phyloP scores from a whole-genome alignment of 2,329 filamentous ascomycete species.

The Alternaria atra region DNA sequence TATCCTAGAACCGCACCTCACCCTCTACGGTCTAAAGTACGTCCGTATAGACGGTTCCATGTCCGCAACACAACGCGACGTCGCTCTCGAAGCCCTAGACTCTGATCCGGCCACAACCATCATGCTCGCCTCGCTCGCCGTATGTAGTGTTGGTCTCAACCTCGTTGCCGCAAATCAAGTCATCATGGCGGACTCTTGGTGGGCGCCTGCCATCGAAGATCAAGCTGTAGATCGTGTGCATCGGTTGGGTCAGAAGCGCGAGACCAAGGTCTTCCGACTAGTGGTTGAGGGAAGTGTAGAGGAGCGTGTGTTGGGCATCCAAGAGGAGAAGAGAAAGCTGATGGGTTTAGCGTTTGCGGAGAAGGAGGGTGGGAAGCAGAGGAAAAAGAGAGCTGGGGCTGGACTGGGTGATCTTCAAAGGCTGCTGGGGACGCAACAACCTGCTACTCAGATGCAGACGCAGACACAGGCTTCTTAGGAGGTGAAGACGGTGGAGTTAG shows the following conservation, averaged over 20 bases:
- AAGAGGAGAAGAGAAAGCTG: slow-evolving; percentile 79
- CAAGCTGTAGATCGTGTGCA: slow-evolving; percentile 91
- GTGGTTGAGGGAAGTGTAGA: slow-evolving; percentile 84
- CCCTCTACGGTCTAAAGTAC: slow-evolving; percentile 67
- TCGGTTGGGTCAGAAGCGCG: slow-evolving; percentile 80
- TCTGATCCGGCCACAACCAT: slow-evolving; percentile 73
- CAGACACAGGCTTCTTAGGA: background rate
- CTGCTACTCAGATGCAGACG: slow-evolving; percentile 6
- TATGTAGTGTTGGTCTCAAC: slow-evolving; percentile 87
- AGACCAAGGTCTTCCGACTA: slow-evolving; percentile 81
- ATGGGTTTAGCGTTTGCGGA: slow-evolving; percentile 83
- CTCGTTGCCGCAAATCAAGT: slow-evolving; percentile 87
- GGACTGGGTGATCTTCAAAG: slow-evolving; percentile 55
- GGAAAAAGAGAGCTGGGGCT: slow-evolving; percentile 52
- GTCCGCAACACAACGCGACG: slow-evolving; percentile 74
- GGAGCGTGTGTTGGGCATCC: slow-evolving; percentile 79
- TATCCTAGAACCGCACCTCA: slow-evolving; percentile 74
- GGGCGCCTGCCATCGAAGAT: slow-evolving; percentile 90
- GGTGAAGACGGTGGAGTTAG: background rate
- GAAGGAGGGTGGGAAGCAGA: slow-evolving; percentile 67
- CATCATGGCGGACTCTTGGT: slow-evolving; percentile 86
- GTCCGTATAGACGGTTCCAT: slow-evolving; percentile 84
- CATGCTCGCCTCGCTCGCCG: slow-evolving; percentile 81
- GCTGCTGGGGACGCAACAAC: slow-evolving; percentile 44
- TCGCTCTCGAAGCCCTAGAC: slow-evolving; percentile 73